Percentiles rank a stretch among this genome's conserved stretches.
phyloP scores from a whole-genome alignment of 2,329 filamentous ascomycete species.

The Colletotrichum chlorophyti region DNA sequence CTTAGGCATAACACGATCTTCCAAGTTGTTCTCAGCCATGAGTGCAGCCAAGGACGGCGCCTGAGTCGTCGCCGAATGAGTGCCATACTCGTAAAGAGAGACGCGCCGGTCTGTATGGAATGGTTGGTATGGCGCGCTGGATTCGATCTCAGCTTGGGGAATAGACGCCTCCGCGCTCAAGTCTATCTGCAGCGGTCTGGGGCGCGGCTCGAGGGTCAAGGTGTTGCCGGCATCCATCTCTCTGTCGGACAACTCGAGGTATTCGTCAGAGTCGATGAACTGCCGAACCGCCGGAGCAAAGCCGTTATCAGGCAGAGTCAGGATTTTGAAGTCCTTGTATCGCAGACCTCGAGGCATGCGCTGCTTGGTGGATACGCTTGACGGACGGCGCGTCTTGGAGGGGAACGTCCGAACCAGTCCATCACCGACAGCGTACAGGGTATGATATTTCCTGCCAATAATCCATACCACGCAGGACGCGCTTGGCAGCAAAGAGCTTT shows the following conservation, averaged over 20 bases:
- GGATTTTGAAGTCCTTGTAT: constrained; percentile 72
- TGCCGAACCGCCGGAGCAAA: constrained; percentile 63
- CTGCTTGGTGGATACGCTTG: constrained; percentile 59
- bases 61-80: constrained; percentile 35
- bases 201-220: constrained; percentile 54
- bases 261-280: constrained; percentile 63
- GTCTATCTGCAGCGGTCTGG: constrained; percentile 45
- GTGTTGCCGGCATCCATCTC: constrained; percentile 62
- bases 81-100: constrained; percentile 71
- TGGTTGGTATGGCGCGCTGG: constrained; percentile 92
- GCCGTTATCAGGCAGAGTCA: constrained; percentile 64
- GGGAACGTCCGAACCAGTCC: constrained; percentile 72
- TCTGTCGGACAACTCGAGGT: constrained; percentile 59
- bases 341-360: constrained; percentile 61
- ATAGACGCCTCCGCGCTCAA: constrained; percentile 68
- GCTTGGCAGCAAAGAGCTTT: constrained; percentile 58
- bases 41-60: constrained; percentile 46
- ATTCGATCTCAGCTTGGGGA: constrained; percentile 87
- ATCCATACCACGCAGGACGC: constrained; percentile 71
- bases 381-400: constrained; percentile 61
- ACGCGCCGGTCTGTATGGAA: constrained; percentile 93
- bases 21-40: constrained; percentile 48
- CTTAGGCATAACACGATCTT: constrained; percentile 44
- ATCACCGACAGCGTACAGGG: constrained; percentile 69
- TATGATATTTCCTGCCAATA: constrained; percentile 65